Evolutionary conservation across 805 yeast species (phyloP), one percentile per base, ranked within the genome.

Genomic region (Saturnispora ahearnii): DNA sequence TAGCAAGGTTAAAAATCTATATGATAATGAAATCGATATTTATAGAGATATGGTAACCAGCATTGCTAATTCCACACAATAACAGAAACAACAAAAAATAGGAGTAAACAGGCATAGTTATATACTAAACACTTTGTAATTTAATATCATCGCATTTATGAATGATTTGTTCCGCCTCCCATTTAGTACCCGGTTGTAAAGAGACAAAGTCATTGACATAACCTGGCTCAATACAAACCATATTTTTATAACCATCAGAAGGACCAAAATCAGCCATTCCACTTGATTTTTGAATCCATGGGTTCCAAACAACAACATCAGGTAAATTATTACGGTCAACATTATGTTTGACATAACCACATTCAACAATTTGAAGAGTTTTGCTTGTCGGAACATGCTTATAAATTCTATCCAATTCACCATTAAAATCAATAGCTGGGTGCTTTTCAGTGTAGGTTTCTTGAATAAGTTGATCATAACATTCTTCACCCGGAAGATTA

Each of bases 191-290:
- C n/a, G 91, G 82, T 45, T 70, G 65, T 57, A 93, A 72, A 24
- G 65, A 68, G 24, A 77, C 71, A 62, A 85, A 84, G 44, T 82
- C 80, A 51, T 78, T 74, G 37, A 93, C 98, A 57, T 82, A 74
- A 41, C 99, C 99, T 2, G 96, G 95, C 67, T 93, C 99, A 51
- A 93, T 77, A 69, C 99, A 93, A 51, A 93, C 79, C 98, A 93
- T 91, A 43, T 82, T 73, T 57, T 80, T 74, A 71, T 73, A 93
- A 5, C 96, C 98, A 48, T 68, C 66, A 63, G 86, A 87, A 46
- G 98, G 99, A 58, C 74, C 77, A 61, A 91, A 93, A 68, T 93
- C 99, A 40, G 73, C 82, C 91, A 93, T 87, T 2, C 84, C 82
- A 24, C 69, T 72, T n/a, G 93, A 78, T 65, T 85, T 87, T 50